Base-by-base conservation (phyloP, 2,329 filamentous ascomycete species). In the Curvularia sp. region DNA sequence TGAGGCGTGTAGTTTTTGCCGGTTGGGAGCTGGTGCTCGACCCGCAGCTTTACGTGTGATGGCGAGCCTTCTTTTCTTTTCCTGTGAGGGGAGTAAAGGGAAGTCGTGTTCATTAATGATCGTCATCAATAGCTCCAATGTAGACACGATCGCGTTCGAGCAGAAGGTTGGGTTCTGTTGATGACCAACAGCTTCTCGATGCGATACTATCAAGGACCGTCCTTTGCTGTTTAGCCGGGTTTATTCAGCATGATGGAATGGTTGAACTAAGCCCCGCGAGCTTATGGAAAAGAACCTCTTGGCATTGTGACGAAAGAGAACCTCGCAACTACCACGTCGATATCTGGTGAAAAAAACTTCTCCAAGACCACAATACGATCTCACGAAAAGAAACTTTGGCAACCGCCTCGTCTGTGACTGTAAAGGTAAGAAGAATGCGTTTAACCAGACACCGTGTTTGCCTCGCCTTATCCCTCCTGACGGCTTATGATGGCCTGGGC, bases 41-140 rank as follows among this genome's bases (percentile, higher is more conserved):
- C 1, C 10, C 21, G 36, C 25, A 28, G 36, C 30, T 28, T 1
- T 21, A 41, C 28, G 43, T 48, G 18, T 32, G 45, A 15, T 30
- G 30, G 30, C 34, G n/a, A 12, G 38, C 55, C 34, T 55, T 5
- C 30, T 18, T 32, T 13, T 55, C 27, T 41, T 27, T 15, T 34
- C 41, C 21, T 62, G 64, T 10, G 61, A 64, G 8, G 66, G 67
- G 13, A 73, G 45, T 43, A 60, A 62, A 38, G 68, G 69, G 36
- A 72, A 71, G 30, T 70, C 60, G 23, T 28, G 21, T n/a, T 62
- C 39, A 21, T 57, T 63, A 45, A 70, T 30, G 30, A 55, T 61
- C 38, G 59, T 9, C 64, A 69, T 68, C 45, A 25, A 30, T 10
- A 8, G 23, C 6, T 27, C 12, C 7, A 21, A 10, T 25, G n/a